Evolutionary conservation across 345 rosid species (phyloP), one percentile per base, ranked within the genome.

Genomic region (Sisymbrium irio): DNA sequence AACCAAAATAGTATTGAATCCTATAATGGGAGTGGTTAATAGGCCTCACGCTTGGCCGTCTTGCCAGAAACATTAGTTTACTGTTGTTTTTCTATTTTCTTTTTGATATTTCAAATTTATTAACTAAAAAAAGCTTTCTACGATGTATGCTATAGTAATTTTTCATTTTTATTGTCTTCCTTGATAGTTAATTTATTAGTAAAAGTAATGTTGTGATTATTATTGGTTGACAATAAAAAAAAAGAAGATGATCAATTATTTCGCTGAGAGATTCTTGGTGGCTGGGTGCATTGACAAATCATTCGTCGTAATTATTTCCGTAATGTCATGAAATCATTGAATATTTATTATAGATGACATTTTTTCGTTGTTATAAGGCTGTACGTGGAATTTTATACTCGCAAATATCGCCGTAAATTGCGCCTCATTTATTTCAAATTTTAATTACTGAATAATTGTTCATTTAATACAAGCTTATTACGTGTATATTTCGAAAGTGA

Each of bases 361-460:
- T n/a, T 53, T 22, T 63, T 41, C 17, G 56, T 72, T 63, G 76
- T 30, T 51, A 61, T 25, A 14, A 60, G 20, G 69, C 50, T 72
- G 69, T 53, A 53, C 46, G 77, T 54, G 63, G 55, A 63, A 28
- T 54, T 62, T 63, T 62, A 19, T 53, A 72, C 41, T 62, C 76
- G 42, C 27, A 62, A 62, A 9, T 7, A 62, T 51, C 44, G 28
- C 76, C 69, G 36, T 62, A 18, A 30, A 72, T 72, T 69, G 22
- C 69, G 76, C 76, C 9, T 72, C 8, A 19, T 49, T 61, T 7
- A 60, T 36, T 47, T 71, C 17, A 35, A 25, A 35, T 2, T 47
- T 7, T 6, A 59, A 71, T 37, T 60, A 59, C 32, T n/a, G 15
- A 4, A 46, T 39, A 46, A 56, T 69, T 54, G 32, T 28, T 41